Evolutionary conservation across 768 basidiomycete species (phyloP).

Genomic region (Lactarius sp.): DNA sequence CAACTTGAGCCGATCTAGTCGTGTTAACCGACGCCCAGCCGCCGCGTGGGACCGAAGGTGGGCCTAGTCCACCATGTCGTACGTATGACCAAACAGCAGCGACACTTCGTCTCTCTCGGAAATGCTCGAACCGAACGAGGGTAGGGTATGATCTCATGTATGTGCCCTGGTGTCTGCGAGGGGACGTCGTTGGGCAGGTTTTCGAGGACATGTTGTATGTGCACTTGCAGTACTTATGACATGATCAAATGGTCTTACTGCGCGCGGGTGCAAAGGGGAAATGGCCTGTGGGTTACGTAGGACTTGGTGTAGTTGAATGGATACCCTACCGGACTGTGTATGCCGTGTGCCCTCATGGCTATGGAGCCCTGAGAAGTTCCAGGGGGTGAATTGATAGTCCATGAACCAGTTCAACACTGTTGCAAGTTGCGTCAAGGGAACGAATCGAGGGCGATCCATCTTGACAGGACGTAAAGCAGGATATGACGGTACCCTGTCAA

Average conservation of each 20-base stretch:
- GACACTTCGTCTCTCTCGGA: background rate
- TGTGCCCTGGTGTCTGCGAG: background rate
- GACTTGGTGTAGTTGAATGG: background rate
- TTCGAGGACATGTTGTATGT: background rate
- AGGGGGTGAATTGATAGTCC: background rate
- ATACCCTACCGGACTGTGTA: background rate
- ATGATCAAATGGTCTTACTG: background rate
- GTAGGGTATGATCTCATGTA: background rate
- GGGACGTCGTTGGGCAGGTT: background rate
- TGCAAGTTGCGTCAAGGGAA: slow-evolving; percentile 6
- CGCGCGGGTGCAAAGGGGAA: background rate
- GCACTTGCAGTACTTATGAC: background rate
- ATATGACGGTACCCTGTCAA: background rate
- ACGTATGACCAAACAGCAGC: too few relatives aligned
- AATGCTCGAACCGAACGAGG: background rate
- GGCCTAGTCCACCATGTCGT: too few relatives aligned
- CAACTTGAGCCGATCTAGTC: too few relatives aligned
- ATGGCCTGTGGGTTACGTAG: background rate
- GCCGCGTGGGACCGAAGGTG: too few relatives aligned
- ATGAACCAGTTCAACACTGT: background rate
- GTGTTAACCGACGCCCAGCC: too few relatives aligned
- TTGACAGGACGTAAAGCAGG: background rate
- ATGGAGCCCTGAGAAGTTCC: background rate
- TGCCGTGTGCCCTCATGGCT: background rate
- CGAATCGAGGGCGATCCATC: background rate